Percentiles rank a stretch among this genome's conserved stretches.
Evolutionary conservation across 768 basidiomycete genomes (phyloP).

Genomic region (Nevesoporus exiguus): DNA sequence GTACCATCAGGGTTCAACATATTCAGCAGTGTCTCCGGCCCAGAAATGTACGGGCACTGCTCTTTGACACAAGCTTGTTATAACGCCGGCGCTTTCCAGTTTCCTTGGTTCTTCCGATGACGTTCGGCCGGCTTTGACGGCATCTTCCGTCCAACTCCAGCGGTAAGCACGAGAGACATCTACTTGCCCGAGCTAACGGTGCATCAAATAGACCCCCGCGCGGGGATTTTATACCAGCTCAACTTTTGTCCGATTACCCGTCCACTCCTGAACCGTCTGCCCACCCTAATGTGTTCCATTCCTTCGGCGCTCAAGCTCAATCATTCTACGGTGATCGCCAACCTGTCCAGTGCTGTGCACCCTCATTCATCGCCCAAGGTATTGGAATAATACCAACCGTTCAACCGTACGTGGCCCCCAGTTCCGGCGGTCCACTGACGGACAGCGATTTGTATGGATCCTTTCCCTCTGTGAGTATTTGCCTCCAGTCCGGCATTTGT

Average conservation of each 20-base stretch:
- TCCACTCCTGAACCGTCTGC: not conserved
- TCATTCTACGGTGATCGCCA: not conserved
- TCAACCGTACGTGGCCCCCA: too few relatives aligned
- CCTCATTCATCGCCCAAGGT: not conserved
- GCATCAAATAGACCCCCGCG: not conserved
- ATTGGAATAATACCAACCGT: not conserved
- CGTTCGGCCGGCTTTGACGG: not conserved
- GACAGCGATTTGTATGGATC: fast-evolving
- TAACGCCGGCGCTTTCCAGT: not conserved
- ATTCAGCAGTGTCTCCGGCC: not conserved
- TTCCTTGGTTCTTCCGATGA: not conserved
- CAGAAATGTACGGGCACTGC: not conserved
- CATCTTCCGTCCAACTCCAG: not conserved
- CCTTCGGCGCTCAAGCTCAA: not conserved
- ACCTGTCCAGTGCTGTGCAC: not conserved
- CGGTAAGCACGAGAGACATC: not conserved
- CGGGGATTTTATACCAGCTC: too few relatives aligned
- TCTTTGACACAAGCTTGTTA: not conserved
- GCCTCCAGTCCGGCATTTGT: too few relatives aligned
- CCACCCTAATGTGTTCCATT: not conserved
- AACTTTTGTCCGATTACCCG: not conserved
- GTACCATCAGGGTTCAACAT: not conserved
- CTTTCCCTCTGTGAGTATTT: not conserved
- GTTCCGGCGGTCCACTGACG: too few relatives aligned
- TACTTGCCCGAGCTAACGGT: not conserved